These are phyloP conservation scores for Saxophila tyrrhenica DNA, from an alignment of 495 filamentous ascomycete species.

Conservation along the genomic window DNA sequence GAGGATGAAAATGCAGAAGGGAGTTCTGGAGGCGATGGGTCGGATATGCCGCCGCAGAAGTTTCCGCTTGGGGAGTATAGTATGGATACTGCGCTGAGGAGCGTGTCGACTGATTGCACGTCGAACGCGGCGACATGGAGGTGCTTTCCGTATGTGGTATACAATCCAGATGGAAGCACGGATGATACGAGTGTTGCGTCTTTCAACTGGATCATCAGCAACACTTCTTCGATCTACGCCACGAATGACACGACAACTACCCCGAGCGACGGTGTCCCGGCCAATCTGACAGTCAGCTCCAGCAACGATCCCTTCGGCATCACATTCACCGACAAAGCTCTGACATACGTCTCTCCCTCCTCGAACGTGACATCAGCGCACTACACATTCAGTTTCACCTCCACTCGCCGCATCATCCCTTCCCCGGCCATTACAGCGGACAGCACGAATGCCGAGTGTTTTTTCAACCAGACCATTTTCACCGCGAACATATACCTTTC, in stretches of 20 bases:
- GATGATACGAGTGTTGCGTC: conserved; percentile 27
- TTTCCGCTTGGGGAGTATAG: conserved; percentile 48
- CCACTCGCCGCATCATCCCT: conserved; percentile 37
- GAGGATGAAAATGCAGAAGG: background rate
- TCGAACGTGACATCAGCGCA: conserved; percentile 32
- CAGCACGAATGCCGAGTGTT: conserved; percentile 32
- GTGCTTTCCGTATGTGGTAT: conserved; percentile 45
- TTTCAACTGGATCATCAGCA: conserved; percentile 47
- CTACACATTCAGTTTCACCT: conserved; percentile 37
- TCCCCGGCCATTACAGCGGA: conserved; percentile 24
- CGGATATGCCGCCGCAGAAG: background rate
- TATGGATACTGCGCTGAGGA: conserved; percentile 43
- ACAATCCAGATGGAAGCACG: conserved; percentile 25
- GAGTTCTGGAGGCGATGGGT: background rate
- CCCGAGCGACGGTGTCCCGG: background rate
- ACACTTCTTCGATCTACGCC: conserved; percentile 17
- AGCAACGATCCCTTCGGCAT: conserved; percentile 40
- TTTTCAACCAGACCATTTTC: conserved; percentile 40
- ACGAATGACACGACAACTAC: conserved; percentile 2
- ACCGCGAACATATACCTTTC: conserved; percentile 41
- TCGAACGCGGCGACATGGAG: conserved; percentile 39
- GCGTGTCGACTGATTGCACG: conserved; percentile 39
- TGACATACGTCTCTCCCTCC: conserved; percentile 27
- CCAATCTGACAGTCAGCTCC: conserved; percentile 19
- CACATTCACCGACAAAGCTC: conserved; percentile 30